Evolutionary conservation across 164 flowering plant genomes (phyloP).

Genomic region (Umbellularia californica): DNA sequence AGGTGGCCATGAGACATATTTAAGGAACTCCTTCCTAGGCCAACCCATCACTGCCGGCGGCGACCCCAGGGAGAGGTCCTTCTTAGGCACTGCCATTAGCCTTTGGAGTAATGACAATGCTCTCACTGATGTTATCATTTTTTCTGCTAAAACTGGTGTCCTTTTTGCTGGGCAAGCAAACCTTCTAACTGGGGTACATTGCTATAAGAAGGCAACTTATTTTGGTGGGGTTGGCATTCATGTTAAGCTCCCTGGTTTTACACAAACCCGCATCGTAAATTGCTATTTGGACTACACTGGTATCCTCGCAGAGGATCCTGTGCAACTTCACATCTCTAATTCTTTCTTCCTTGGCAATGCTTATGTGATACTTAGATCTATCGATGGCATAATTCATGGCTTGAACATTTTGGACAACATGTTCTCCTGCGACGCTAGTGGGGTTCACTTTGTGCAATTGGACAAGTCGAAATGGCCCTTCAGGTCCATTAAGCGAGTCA

Average conservation of each 20-base stretch:
- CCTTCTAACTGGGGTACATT: conserved; percentile 67
- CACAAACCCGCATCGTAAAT: conserved; percentile 79
- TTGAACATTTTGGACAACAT: conserved; percentile 76
- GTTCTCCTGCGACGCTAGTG: conserved; percentile 55
- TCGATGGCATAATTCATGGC: conserved; percentile 53
- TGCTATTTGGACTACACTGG: conserved; percentile 83
- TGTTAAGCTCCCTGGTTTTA: conserved; percentile 48
- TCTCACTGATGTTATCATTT: conserved; percentile 69
- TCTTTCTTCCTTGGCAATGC: conserved; percentile 86
- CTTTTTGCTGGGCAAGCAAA: conserved; percentile 80
- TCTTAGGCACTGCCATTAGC: conserved; percentile 62
- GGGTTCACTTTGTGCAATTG: conserved; percentile 59
- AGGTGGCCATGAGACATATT: conserved; percentile 75
- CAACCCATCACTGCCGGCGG: conserved; percentile 81
- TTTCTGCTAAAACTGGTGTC: conserved; percentile 64
- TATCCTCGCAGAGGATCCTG: conserved; percentile 88
- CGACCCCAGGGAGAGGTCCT: conserved; percentile 51
- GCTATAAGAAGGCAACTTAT: conserved; percentile 86
- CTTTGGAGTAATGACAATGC: conserved; percentile 74
- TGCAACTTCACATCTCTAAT: conserved; percentile 58
- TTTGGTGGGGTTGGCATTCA: conserved; percentile 88
- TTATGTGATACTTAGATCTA: conserved; percentile 51
- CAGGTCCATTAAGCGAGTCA: conserved; percentile 52
- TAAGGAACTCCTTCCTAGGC: conserved; percentile 75
- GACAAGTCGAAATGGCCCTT: conserved; percentile 55